Evolutionary conservation across 495 filamentous ascomycete species (phyloP).

Genomic region (Haplographium delicatum): DNA sequence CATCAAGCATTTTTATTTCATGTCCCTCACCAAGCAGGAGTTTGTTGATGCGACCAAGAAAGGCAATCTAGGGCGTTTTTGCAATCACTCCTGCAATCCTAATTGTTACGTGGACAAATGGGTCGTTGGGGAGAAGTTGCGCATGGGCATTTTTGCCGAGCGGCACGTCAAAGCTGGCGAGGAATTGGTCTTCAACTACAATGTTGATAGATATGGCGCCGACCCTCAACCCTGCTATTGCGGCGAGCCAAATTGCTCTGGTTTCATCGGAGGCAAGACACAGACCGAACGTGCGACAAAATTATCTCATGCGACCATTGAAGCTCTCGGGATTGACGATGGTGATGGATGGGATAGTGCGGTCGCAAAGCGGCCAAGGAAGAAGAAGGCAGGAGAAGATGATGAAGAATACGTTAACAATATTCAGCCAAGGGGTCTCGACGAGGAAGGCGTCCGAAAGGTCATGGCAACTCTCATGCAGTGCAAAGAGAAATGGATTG

Average conservation of each 20-base stretch:
- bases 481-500: slow-evolving; percentile 99
- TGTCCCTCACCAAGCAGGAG: slow-evolving; percentile 94
- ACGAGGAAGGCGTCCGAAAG: slow-evolving; percentile 86
- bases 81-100: slow-evolving; percentile 98
- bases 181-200: slow-evolving; percentile 99
- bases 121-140: slow-evolving; percentile 96
- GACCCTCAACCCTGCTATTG: slow-evolving; percentile 97
- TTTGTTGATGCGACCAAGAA: slow-evolving; percentile 98
- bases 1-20: slow-evolving; percentile 99
- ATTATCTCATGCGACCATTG: slow-evolving; percentile 81
- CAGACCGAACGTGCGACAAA: slow-evolving; percentile 96
- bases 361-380: slow-evolving; percentile 80
- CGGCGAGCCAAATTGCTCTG: slow-evolving; percentile 88
- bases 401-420: slow-evolving; percentile 97
- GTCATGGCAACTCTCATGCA: slow-evolving; percentile 99
- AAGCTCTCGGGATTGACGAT: slow-evolving; percentile 94
- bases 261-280: slow-evolving; percentile 95
- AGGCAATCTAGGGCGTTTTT: slow-evolving; percentile 93
- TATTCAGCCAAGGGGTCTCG: slow-evolving; percentile 74
- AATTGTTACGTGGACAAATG: slow-evolving; percentile 99
- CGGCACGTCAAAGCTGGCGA: slow-evolving; percentile 83
- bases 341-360: slow-evolving; percentile 86
- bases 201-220: slow-evolving; percentile 95
- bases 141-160: slow-evolving; percentile 98
- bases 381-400: slow-evolving; percentile 90